Percentiles rank a stretch among this genome's conserved stretches.
Conservation (phyloP, 345 rosid species). For the Xanthoceras sorbifolium region DNA sequence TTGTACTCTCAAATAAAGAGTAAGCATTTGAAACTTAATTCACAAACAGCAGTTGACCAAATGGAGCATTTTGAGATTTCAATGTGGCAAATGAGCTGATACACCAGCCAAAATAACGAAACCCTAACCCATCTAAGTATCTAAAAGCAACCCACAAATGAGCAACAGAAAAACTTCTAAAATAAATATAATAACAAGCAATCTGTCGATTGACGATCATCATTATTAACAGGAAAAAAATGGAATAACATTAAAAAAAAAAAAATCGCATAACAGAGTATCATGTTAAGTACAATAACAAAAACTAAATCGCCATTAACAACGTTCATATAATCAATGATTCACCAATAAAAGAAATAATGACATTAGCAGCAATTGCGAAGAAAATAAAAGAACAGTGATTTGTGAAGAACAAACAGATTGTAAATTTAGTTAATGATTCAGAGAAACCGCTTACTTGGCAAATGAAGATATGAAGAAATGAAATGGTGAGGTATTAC, state of each 20-base stretch:
- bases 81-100: no score
- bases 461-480: background rate
- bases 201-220: background rate
- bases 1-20: background rate
- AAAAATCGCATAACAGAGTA: background rate
- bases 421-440: no score
- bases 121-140: background rate
- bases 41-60: background rate
- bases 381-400: background rate
- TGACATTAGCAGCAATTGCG: background rate
- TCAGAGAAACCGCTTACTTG: slow-evolving; percentile 4
- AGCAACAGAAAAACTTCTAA: background rate
- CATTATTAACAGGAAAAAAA: background rate
- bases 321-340: background rate
- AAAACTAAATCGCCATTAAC: background rate
- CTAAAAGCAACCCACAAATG: background rate
- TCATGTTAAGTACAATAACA: background rate
- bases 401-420: background rate
- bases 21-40: background rate
- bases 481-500: background rate
- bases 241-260: background rate
- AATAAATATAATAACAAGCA: background rate
- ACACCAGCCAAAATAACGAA: background rate
- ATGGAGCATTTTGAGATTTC: background rate
- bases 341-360: background rate